Conservation (phyloP, 129 eudicot genomes). For the Apium graveolens region DNA sequence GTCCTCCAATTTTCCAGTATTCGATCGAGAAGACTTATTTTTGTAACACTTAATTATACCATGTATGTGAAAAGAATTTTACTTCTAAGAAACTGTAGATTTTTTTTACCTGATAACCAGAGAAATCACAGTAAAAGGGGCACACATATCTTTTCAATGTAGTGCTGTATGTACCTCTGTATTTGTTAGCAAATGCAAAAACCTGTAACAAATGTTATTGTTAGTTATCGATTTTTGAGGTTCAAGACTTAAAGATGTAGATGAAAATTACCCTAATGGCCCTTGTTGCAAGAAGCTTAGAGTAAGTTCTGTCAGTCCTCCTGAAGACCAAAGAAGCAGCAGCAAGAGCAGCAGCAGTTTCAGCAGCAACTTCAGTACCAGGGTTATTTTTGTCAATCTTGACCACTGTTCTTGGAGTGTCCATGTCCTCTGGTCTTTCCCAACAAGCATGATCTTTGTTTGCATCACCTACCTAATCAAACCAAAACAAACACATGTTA, state of each 20-base stretch:
- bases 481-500: not conserved
- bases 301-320: constrained; percentile 5
- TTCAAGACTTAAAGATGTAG: not conserved
- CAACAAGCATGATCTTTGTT: constrained; percentile 87
- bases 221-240: not conserved
- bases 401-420: constrained; percentile 88
- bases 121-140: constrained; percentile 79
- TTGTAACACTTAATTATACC: too few species aligned
- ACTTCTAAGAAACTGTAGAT: not conserved
- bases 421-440: constrained; percentile 99
- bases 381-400: constrained; percentile 88
- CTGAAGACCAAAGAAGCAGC: constrained; percentile 5
- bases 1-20: too few species aligned
- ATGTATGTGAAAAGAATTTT: not conserved
- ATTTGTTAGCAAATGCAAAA: constrained; percentile 93
- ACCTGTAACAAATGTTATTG: constrained; percentile 35
- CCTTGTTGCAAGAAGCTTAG: constrained; percentile 3
- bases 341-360: constrained; percentile 90
- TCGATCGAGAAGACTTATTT: too few species aligned
- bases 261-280: not conserved
- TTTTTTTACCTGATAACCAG: constrained; percentile 74
- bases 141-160: constrained; percentile 50
- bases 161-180: constrained; percentile 74
- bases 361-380: constrained; percentile 97
- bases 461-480: constrained; percentile 88